Evolutionary conservation across 345 rosid genomes (phyloP).

Genomic region (Euphorbia pulcherrima): DNA sequence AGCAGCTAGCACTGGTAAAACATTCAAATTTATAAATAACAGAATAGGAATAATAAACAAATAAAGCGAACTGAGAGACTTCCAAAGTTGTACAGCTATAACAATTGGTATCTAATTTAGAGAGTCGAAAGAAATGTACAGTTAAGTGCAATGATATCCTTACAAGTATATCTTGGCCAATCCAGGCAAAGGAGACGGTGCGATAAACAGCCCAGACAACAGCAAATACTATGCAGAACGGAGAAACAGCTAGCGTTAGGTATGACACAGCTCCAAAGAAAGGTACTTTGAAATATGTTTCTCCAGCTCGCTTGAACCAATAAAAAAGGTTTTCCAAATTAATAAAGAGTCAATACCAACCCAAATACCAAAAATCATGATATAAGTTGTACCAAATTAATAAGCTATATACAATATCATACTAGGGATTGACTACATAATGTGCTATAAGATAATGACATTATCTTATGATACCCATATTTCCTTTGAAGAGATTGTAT

Average conservation of each 20-base stretch:
- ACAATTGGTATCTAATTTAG: neutral
- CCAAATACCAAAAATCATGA: too few relatives aligned
- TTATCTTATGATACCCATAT: too few relatives aligned
- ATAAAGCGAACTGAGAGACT: too few relatives aligned
- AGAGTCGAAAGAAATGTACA: neutral
- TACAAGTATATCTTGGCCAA: slow-evolving; percentile 98
- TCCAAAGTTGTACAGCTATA: neutral
- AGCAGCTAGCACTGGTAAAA: neutral
- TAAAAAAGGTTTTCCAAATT: too few relatives aligned
- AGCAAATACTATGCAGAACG: slow-evolving; percentile 86
- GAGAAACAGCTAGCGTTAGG: slow-evolving; percentile 82
- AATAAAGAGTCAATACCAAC: too few relatives aligned
- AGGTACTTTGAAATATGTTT: slow-evolving; percentile 74
- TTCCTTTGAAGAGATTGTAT: too few relatives aligned
- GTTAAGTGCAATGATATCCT: slow-evolving; percentile 27
- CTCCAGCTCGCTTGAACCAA: slow-evolving; percentile 71
- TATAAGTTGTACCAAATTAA: too few relatives aligned
- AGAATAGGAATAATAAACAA: too few relatives aligned
- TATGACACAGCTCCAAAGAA: slow-evolving; percentile 78
- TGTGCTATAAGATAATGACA: too few relatives aligned
- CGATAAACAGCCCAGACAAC: slow-evolving; percentile 89
- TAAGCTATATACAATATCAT: too few relatives aligned
- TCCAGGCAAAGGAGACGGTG: slow-evolving; percentile 66
- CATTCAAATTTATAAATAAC: too few relatives aligned
- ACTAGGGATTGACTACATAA: too few relatives aligned